phyloP scores from a whole-genome alignment of 1,139 yeast genomes.

The Yamadazyma atmosphaerica region DNA sequence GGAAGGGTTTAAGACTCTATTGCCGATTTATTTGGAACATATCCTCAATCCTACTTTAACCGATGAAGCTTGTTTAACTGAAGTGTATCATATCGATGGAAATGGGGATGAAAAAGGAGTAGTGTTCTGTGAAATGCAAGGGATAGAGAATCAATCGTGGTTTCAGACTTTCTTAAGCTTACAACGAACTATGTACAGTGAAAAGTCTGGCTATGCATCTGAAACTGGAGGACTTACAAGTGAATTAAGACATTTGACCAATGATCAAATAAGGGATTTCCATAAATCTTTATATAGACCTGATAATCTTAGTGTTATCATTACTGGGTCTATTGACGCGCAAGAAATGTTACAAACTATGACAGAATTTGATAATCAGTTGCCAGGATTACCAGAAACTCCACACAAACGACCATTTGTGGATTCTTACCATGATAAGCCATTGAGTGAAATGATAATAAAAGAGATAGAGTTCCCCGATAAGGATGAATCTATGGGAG shows the following conservation, averaged over 20 bases:
- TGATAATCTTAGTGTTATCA: slow-evolving; percentile 77
- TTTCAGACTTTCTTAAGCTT: slow-evolving; percentile 63
- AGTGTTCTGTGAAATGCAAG: slow-evolving; percentile 97
- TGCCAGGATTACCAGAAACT: slow-evolving; percentile 41
- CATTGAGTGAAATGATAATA: slow-evolving; percentile 40
- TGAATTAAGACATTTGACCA: slow-evolving; percentile 71
- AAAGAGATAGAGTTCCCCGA: slow-evolving; percentile 81
- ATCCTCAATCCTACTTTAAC: slow-evolving; percentile 81
- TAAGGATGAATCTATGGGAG: slow-evolving; percentile 83
- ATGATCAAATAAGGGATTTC: slow-evolving; percentile 72
- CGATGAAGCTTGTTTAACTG: slow-evolving; percentile 89
- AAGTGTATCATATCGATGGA: slow-evolving; percentile 93
- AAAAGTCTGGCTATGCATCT: slow-evolving; percentile 77
- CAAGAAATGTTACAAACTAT: slow-evolving; percentile 62
- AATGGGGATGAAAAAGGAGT: slow-evolving; percentile 93
- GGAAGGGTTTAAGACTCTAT: slow-evolving; percentile 83
- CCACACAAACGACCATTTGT: slow-evolving; percentile 72
- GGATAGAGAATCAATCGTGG: slow-evolving; percentile 80
- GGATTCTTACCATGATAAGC: slow-evolving; percentile 57
- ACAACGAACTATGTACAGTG: slow-evolving; percentile 60
- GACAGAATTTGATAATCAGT: slow-evolving; percentile 59
- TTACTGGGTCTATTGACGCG: slow-evolving; percentile 84
- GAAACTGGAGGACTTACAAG: slow-evolving; percentile 92
- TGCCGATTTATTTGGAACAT: slow-evolving; percentile 92
- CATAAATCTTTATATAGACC: slow-evolving; percentile 76